These are phyloP conservation scores for Prunus fruticosa DNA, from an alignment of 306 rosid genomes.

Conservation along the genomic window DNA sequence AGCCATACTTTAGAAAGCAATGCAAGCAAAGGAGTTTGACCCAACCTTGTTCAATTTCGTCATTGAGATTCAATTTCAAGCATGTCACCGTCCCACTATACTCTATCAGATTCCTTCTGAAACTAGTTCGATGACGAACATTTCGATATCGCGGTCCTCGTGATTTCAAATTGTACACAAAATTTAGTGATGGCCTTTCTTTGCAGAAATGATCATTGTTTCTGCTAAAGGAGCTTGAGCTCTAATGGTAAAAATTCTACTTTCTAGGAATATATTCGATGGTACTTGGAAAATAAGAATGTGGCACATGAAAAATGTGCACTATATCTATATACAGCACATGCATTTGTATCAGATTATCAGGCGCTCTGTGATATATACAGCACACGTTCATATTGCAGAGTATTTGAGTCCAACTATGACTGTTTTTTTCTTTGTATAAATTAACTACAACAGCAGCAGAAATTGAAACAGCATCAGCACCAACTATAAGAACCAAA, in stretches of 20 bases:
- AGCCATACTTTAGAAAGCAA: not conserved
- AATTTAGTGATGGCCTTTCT: not conserved
- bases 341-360: not conserved
- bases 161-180: not conserved
- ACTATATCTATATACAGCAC: not conserved
- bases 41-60: not conserved
- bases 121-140: not conserved
- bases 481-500: not conserved
- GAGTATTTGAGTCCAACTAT: not conserved
- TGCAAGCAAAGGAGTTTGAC: not conserved
- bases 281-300: not conserved
- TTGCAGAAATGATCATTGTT: not conserved
- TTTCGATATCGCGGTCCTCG: no score
- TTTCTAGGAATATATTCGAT: slow-evolving; percentile 1
- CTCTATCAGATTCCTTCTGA: not conserved
- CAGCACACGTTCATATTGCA: not conserved
- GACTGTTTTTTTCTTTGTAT: not conserved
- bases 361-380: not conserved
- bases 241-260: not conserved
- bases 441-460: not conserved
- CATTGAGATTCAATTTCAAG: not conserved
- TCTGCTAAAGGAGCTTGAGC: not conserved
- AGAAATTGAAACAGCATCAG: not conserved
- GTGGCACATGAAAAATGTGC: not conserved
- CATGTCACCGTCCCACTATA: not conserved